Percentiles rank a stretch among this genome's conserved stretches.
Conservation (phyloP, 768 basidiomycete species). For the Mycena olivaceomarginata region DNA sequence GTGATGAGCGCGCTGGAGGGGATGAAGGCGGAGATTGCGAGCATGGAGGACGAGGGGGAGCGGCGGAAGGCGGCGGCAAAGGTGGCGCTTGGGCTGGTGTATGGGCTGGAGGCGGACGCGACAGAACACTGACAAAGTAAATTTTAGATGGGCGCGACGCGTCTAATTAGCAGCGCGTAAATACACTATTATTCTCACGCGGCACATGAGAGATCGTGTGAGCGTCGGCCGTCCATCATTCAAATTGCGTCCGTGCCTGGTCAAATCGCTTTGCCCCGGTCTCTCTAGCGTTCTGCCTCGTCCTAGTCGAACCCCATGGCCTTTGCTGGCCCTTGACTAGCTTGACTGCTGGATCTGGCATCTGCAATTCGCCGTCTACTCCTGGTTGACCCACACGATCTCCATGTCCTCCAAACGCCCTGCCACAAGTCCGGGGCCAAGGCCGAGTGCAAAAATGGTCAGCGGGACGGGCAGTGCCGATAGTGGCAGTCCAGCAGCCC, state of each 20-base stretch:
- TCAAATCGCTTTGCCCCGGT: background rate
- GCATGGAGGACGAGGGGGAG: slow-evolving; percentile 78
- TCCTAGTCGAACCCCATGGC: background rate
- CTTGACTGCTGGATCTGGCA: background rate
- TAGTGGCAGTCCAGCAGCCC: slow-evolving; percentile 1
- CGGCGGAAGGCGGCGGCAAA: slow-evolving; percentile 81
- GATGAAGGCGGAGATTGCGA: slow-evolving; percentile 85
- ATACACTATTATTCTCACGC: background rate
- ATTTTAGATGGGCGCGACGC: slow-evolving; percentile 18
- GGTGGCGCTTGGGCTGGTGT: slow-evolving; percentile 84
- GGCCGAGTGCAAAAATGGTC: background rate
- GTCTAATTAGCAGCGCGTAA: background rate
- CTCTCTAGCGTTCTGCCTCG: background rate
- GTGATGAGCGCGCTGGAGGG: slow-evolving; percentile 78
- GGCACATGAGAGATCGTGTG: background rate
- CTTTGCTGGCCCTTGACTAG: background rate
- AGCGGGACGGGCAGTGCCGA: background rate
- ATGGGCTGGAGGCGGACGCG: slow-evolving; percentile 69
- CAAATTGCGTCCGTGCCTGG: background rate
- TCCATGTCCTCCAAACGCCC: slow-evolving; percentile 28
- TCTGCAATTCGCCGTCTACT: background rate
- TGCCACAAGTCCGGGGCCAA: slow-evolving; percentile 37
- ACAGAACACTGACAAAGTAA: background rate
- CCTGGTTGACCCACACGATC: background rate
- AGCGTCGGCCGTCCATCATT: background rate